Evolutionary conservation across 345 rosid genomes (phyloP).

Genomic region (Mercurialis annua): DNA sequence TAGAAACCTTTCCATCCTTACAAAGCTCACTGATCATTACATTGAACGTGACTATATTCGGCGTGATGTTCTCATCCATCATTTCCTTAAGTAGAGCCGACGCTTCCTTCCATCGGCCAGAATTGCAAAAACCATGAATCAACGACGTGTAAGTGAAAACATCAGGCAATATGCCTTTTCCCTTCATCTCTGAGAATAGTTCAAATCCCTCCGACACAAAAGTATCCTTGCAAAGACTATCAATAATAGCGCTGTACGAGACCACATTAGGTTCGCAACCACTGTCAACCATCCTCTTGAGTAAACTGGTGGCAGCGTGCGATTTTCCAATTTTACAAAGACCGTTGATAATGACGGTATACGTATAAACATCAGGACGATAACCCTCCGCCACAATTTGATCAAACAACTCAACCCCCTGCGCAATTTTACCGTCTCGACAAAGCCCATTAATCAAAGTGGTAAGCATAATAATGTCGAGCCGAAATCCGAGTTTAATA

Average conservation of each 20-base stretch:
- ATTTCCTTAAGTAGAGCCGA: not conserved
- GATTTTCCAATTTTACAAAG: not conserved
- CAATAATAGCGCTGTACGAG: not conserved
- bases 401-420: not conserved
- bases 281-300: not conserved
- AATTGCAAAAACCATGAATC: not conserved
- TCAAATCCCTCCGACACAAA: not conserved
- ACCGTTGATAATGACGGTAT: not conserved
- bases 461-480: not conserved
- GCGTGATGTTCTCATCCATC: not conserved
- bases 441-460: not conserved
- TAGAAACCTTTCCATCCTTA: not conserved
- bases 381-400: not conserved
- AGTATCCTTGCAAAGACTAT: not conserved
- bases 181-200: not conserved
- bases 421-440: not conserved
- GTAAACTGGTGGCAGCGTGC: not conserved
- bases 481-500: conserved; percentile 2
- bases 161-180: not conserved
- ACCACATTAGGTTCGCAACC: conserved; percentile 2
- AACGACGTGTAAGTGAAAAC: not conserved
- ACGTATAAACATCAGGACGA: not conserved
- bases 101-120: not conserved
- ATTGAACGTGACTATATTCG: not conserved
- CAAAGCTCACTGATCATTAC: not conserved